Percentiles rank a stretch among this genome's conserved stretches.
These are phyloP conservation scores for Neurospora sublineolata DNA, from an alignment of 495 filamentous ascomycete genomes.

Conservation along the genomic window DNA sequence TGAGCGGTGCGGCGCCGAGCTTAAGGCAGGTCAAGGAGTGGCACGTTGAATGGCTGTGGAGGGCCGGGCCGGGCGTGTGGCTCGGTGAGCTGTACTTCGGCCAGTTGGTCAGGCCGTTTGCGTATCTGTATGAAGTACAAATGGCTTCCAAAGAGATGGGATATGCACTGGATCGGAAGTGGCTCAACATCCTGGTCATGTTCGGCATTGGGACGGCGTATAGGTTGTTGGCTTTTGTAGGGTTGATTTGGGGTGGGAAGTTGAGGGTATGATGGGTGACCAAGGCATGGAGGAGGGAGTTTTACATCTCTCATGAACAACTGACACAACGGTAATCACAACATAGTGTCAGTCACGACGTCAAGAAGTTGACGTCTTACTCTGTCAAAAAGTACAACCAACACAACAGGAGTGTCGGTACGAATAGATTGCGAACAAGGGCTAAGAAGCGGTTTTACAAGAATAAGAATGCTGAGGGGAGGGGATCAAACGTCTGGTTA, in stretches of 20 bases:
- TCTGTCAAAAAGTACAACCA: not conserved
- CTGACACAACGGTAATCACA: not conserved
- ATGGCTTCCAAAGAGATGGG: slow-evolving; percentile 24
- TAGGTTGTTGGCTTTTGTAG: slow-evolving; percentile 31
- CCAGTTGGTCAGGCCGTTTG: slow-evolving; percentile 33
- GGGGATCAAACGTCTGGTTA: too few species aligned
- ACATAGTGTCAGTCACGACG: not conserved
- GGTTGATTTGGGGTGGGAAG: slow-evolving; percentile 17
- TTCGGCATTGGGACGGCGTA: slow-evolving; percentile 29
- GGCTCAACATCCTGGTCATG: slow-evolving; percentile 27
- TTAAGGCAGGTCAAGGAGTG: slow-evolving; percentile 36
- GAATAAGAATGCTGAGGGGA: too few species aligned
- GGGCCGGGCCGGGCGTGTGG: slow-evolving; percentile 41
- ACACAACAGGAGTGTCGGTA: not conserved
- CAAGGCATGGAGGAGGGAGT: not conserved
- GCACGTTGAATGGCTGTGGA: slow-evolving; percentile 47
- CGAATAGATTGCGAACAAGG: too few species aligned
- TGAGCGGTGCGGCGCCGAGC: slow-evolving; percentile 39
- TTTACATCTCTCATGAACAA: not conserved
- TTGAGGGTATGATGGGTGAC: not conserved
- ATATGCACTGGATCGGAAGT: slow-evolving; percentile 27
- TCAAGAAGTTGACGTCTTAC: not conserved
- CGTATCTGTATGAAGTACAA: slow-evolving; percentile 35
- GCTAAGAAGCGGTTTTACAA: too few species aligned
- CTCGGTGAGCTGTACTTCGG: slow-evolving; percentile 45